A percentile compares a stretch with the other conserved stretches of the same genome.
phyloP scores from a whole-genome alignment of 768 basidiomycete genomes.

The Paxillus ammoniavirescens region DNA sequence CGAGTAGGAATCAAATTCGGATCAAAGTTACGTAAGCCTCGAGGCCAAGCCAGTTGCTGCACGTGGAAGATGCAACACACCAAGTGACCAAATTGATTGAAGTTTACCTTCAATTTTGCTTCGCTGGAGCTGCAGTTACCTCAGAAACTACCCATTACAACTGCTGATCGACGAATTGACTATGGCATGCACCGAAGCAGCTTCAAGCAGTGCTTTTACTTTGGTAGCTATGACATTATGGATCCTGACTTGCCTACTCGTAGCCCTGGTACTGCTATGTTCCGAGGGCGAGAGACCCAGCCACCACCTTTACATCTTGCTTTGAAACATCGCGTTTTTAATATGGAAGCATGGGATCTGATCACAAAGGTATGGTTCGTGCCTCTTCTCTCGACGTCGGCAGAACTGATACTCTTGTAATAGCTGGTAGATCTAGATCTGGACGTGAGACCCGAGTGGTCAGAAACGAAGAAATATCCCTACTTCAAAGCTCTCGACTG shows the following conservation, averaged over 20 bases:
- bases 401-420: background rate
- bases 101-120: too few species aligned
- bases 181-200: too few species aligned
- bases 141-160: too few species aligned
- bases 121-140: too few species aligned
- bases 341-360: constrained; percentile 6
- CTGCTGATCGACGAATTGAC: too few species aligned
- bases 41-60: too few species aligned
- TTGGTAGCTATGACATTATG: background rate
- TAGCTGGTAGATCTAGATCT: constrained; percentile 4
- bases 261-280: constrained; percentile 8
- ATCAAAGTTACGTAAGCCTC: too few species aligned
- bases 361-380: background rate
- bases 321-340: background rate
- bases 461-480: constrained; percentile 3
- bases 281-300: background rate
- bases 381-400: background rate
- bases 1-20: too few species aligned
- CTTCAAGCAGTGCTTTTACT: too few species aligned
- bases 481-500: constrained; percentile 8
- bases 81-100: too few species aligned
- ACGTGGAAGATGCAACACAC: too few species aligned
- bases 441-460: constrained; percentile 6
- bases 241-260: background rate
- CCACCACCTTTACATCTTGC: background rate